Percentiles rank a stretch among this genome's conserved stretches.
These are phyloP conservation scores for Botryosphaeria dothidea DNA, from an alignment of 2,329 filamentous ascomycete genomes.

Conservation along the genomic window DNA sequence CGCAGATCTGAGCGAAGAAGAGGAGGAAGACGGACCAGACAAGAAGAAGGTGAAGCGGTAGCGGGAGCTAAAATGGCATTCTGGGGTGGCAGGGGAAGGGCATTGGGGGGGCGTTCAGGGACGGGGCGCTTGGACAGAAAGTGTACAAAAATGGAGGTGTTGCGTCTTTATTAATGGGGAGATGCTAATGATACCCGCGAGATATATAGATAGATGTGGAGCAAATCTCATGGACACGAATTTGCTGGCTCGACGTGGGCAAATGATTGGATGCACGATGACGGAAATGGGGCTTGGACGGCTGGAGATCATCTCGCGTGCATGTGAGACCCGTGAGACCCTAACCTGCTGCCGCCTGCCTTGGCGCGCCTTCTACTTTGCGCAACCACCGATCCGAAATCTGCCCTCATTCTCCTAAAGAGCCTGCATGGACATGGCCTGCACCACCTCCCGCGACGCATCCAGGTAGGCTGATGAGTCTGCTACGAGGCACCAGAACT, in stretches of 20 bases:
- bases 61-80: not conserved
- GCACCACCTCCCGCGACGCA: not conserved
- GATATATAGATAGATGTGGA: constrained; percentile 3
- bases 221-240: constrained; percentile 10
- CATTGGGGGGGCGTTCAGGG: not conserved
- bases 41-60: constrained; percentile 53
- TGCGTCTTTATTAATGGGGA: not conserved
- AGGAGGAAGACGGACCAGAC: constrained; percentile 65
- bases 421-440: not conserved
- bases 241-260: not conserved
- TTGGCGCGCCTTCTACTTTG: not conserved
- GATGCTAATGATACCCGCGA: constrained; percentile 6
- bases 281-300: not conserved
- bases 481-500: not conserved
- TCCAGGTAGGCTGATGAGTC: constrained; percentile 7
- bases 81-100: not conserved
- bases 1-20: constrained; percentile 81
- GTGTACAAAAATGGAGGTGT: not conserved
- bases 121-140: not conserved
- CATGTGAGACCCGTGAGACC: constrained; percentile 10
- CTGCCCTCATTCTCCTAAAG: not conserved
- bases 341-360: not conserved
- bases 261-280: constrained; percentile 5
- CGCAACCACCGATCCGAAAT: not conserved
- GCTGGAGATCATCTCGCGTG: constrained; percentile 1